phyloP scores from a whole-genome alignment of 169 alveolate species.

The Cryptosporidium baileyi region DNA sequence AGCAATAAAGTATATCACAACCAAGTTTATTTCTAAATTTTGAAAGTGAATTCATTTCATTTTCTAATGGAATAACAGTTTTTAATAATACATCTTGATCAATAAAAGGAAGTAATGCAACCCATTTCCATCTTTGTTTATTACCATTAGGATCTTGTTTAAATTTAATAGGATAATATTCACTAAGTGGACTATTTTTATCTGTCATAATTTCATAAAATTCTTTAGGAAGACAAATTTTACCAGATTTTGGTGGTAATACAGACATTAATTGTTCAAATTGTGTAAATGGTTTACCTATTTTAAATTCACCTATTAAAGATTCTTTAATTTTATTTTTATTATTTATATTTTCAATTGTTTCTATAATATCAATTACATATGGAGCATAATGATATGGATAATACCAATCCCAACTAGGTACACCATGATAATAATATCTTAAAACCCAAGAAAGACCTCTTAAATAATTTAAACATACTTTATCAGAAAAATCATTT shows the following conservation, averaged over 20 bases:
- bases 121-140: slow-evolving; percentile 83
- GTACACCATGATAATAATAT: slow-evolving; percentile 91
- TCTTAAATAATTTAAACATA: slow-evolving; percentile 85
- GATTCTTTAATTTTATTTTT: slow-evolving; percentile 2
- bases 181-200: slow-evolving; percentile 77
- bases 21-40: slow-evolving; percentile 77
- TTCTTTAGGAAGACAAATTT: slow-evolving; percentile 88
- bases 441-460: slow-evolving; percentile 95
- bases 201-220: slow-evolving; percentile 79
- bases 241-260: slow-evolving; percentile 94
- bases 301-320: neutral
- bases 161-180: slow-evolving; percentile 81
- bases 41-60: slow-evolving; percentile 72
- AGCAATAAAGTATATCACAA: slow-evolving; percentile 47
- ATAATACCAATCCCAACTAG: slow-evolving; percentile 98
- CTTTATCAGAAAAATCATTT: slow-evolving; percentile 19
- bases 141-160: slow-evolving; percentile 86
- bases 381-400: slow-evolving; percentile 99
- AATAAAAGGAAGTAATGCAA: slow-evolving; percentile 86
- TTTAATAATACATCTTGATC: slow-evolving; percentile 78
- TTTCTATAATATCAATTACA: slow-evolving; percentile 85
- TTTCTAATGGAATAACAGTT: slow-evolving; percentile 79
- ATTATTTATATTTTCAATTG: neutral
- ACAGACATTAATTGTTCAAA: slow-evolving; percentile 95
- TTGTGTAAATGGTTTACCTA: slow-evolving; percentile 93